Evolutionary conservation across 768 basidiomycete genomes (phyloP).

Genomic region (Rhodotorula taiwanensis): DNA sequence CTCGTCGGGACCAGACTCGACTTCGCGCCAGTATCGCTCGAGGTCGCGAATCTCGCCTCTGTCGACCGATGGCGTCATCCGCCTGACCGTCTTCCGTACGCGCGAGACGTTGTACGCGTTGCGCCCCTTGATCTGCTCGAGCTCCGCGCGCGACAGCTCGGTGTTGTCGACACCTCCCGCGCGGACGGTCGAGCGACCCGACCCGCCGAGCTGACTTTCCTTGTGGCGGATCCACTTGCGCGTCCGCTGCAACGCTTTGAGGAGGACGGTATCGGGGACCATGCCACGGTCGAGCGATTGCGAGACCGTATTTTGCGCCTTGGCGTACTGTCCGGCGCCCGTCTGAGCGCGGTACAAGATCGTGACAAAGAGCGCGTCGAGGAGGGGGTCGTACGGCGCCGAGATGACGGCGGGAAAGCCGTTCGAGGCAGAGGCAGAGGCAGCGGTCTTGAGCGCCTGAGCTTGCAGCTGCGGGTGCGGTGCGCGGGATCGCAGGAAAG

Average conservation of each 20-base stretch:
- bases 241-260: background rate
- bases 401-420: conserved; percentile 2
- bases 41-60: background rate
- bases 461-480: conserved; percentile 12
- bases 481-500: background rate
- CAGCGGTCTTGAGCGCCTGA: background rate
- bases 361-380: conserved; percentile 30
- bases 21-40: background rate
- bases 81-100: background rate
- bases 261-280: conserved; percentile 14
- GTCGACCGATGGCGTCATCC: background rate
- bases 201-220: background rate
- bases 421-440: background rate
- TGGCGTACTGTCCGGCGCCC: background rate
- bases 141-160: background rate
- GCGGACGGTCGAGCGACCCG: background rate
- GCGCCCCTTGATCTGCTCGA: conserved; percentile 1
- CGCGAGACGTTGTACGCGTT: background rate
- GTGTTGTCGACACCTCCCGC: background rate
- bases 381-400: conserved; percentile 21
- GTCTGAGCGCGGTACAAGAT: conserved; percentile 30
- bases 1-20: background rate
- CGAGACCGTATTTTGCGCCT: conserved; percentile 15
- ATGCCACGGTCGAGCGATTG: background rate
- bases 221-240: conserved; percentile 2